Evolutionary conservation across 192 early-diverging fungal species (phyloP), one percentile per base, ranked within the genome.

Genomic region (Podila epicladia): DNA sequence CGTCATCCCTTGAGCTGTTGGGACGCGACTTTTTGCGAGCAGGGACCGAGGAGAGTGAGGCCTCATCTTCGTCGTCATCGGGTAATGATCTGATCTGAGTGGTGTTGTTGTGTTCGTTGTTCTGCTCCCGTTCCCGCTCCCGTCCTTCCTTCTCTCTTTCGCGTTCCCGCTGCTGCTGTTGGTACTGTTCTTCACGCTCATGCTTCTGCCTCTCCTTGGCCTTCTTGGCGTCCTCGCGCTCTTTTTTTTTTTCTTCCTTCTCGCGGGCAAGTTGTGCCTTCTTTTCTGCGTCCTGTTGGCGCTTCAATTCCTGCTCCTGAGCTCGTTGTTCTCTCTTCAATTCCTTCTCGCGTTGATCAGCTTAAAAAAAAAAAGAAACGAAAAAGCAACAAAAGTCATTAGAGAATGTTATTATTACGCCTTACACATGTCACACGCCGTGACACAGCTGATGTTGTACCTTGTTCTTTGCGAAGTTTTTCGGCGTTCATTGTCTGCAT

Each of bases 401-500:
- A 19, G 9, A 19, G 9, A 67, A 48, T 37, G 5, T 0, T 24
- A 9, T n/a, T 31, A 4, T 49, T 53, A 4, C 64, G 13, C 50
- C 24, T 2, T 8, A 32, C n/a, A 64, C n/a, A 45, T 31, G 17
- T 28, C 33, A 29, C 9, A 28, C 17, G 9, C 26, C 28, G 51
- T 19, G 58, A 1, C 22, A 33, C 2, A 19, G 19, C 31, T 63
- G 28, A 11, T 17, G 13, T 12, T n/a, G 2, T 6, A 80, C 77
- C 77, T 69, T 80, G 66, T 26, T 80, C 77, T 20, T 60, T 58
- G 15, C 67, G 58, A 41, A 38, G 48, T 48, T 73, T 80, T 4
- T 66, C 71, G 17, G 72, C 77, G 15, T 80, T 72, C 77, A 80
- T 80, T 0, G 60, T 63, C 35, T 80, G 77, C 66, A 80, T 80